Base-by-base conservation (phyloP, 1,139 yeast species). In the Kurtzmaniella quercitrusa region DNA sequence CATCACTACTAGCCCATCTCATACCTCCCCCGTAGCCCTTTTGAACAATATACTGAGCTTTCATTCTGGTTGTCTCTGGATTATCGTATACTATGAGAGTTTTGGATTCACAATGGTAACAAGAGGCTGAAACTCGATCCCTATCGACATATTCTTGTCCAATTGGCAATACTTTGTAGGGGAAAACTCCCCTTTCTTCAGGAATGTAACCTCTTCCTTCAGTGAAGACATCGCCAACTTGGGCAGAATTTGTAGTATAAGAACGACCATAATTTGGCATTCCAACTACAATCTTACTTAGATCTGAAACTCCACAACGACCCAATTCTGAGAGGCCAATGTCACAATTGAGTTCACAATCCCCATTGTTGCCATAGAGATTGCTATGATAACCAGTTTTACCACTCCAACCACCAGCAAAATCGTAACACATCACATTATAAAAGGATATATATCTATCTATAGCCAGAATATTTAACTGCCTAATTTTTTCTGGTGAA, bases 1-100 rank as follows among this genome's bases (percentile, higher is more conserved):
- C 96, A 0, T 95, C 96, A 44, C 83, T 73, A 0, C 95, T 84
- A 55, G 90, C 96, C 98, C 98, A 93, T 84, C 89, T 90, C 81
- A 93, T 82, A 0, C 88, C 96, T 1, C 98, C 98, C 0, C 84
- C 95, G 9, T 89, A 66, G 0, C 66, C 55, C 6, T 68, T 65
- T 39, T 63, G 55, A 23, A 50, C 53, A 8, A 83, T 79, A 53
- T 79, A 90, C 25, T 66, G 56, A 0, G 90, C 91, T 58, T 93
- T 93, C 23, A 59, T 56, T 9, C 62, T 56, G 1, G 77, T 77
- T 1, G 85, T 73, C 10, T 70, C 68, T 0, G 66, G 67, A 50
- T 79, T 84, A 58, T 93, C 98, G 60, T 85, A 91, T 1, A 77
- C 72, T 3, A 85, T 72, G 40, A 88, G 67, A 0, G 70, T 63